Evolutionary conservation across 2,329 filamentous ascomycete species (phyloP).

Genomic region (Pseudogymnoascus sp.): DNA sequence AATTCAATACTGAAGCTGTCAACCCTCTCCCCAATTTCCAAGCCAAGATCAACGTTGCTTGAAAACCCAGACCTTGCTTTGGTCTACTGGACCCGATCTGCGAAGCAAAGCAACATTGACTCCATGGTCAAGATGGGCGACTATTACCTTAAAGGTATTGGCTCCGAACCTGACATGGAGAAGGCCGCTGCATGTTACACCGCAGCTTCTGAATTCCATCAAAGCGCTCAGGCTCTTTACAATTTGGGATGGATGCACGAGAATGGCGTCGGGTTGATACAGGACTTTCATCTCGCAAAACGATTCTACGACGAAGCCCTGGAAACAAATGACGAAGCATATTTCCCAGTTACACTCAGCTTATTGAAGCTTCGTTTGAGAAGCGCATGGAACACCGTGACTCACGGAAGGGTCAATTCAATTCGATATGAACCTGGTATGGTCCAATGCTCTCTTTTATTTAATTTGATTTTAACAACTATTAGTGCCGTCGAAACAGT

Average conservation of each 20-base stretch:
- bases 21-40: conserved; percentile 28
- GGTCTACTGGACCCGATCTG: conserved; percentile 91
- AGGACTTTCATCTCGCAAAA: conserved; percentile 96
- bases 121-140: conserved; percentile 97
- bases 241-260: conserved; percentile 99
- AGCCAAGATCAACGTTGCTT: conserved; percentile 36
- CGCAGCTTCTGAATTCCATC: conserved; percentile 80
- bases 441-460: conserved; percentile 24
- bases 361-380: conserved; percentile 74
- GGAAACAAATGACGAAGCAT: conserved; percentile 86
- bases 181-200: conserved; percentile 92
- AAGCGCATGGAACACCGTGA: conserved; percentile 91
- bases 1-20: conserved; percentile 43
- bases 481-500: conserved; percentile 59
- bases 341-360: conserved; percentile 83
- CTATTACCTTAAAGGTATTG: conserved; percentile 82
- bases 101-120: conserved; percentile 87
- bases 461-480: conserved; percentile 24
- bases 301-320: conserved; percentile 89
- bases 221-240: conserved; percentile 91
- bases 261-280: conserved; percentile 82
- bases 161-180: conserved; percentile 60
- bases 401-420: conserved; percentile 80
- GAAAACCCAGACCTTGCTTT: conserved; percentile 50
- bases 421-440: conserved; percentile 83